These are phyloP conservation scores for Cladosporium phlei DNA, from an alignment of 2,329 filamentous ascomycete genomes.

Conservation along the genomic window DNA sequence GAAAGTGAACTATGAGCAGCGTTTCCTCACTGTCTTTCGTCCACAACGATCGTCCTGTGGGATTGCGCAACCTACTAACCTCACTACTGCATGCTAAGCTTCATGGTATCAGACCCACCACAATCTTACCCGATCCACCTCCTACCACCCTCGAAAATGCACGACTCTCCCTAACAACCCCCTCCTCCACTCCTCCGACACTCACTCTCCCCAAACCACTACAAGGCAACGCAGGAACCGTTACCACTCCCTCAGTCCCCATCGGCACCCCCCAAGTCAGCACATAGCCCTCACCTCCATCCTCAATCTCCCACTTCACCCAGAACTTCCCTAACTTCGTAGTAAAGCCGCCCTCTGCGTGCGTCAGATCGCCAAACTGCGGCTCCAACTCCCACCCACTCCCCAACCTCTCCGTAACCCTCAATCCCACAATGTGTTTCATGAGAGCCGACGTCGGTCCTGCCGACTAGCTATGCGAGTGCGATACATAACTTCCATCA, in stretches of 20 bases:
- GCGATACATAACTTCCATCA: slow-evolving; percentile 44
- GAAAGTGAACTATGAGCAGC: too few species aligned
- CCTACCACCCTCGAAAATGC: background rate
- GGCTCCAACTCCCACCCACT: slow-evolving; percentile 42
- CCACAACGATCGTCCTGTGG: too few species aligned
- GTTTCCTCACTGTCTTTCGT: too few species aligned
- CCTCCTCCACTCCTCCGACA: background rate
- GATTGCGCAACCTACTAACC: too few species aligned
- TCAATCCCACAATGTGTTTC: slow-evolving; percentile 43
- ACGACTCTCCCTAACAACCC: background rate
- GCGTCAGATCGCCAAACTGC: slow-evolving; percentile 40
- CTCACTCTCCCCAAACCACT: background rate
- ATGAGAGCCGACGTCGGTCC: slow-evolving; percentile 45
- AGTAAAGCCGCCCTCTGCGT: slow-evolving; percentile 43
- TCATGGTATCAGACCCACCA: too few species aligned
- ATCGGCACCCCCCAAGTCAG: slow-evolving; percentile 27
- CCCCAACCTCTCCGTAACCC: slow-evolving; percentile 38
- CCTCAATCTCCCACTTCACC: slow-evolving; percentile 30
- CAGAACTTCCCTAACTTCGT: slow-evolving; percentile 43
- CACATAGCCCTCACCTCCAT: slow-evolving; percentile 16
- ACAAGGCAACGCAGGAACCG: slow-evolving; percentile 20
- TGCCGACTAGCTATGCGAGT: slow-evolving; percentile 50
- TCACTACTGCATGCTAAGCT: too few species aligned
- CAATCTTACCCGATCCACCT: background rate
- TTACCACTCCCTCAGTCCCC: slow-evolving; percentile 30